Evolutionary conservation across 305 asterid species (phyloP).

Genomic region (Fraxinus sp.): DNA sequence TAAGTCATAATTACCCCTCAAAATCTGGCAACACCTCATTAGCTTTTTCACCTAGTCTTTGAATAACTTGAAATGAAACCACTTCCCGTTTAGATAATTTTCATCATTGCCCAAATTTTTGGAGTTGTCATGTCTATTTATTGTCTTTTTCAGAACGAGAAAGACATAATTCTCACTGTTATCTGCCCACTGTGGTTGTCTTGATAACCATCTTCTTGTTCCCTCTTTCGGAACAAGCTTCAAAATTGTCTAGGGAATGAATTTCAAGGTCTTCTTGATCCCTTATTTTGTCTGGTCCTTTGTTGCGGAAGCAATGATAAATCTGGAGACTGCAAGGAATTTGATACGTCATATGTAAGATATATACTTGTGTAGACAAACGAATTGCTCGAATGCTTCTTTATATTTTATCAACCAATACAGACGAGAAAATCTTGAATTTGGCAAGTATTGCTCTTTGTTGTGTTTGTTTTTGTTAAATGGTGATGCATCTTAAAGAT

Average conservation of each 20-base stretch:
- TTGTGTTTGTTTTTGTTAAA: neutral
- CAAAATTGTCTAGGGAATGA: slow-evolving; percentile 31
- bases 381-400: slow-evolving; percentile 18
- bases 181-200: neutral
- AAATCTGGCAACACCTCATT: slow-evolving; percentile 33
- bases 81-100: slow-evolving; percentile 27
- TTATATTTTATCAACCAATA: slow-evolving; percentile 26
- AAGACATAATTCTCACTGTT: neutral
- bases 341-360: slow-evolving; percentile 30
- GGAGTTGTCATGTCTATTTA: slow-evolving; percentile 36
- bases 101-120: slow-evolving; percentile 37
- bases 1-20: slow-evolving; percentile 38
- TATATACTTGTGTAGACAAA: slow-evolving; percentile 29
- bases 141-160: slow-evolving; percentile 27
- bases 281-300: slow-evolving; percentile 35
- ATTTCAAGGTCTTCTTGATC: slow-evolving; percentile 24
- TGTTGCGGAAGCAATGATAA: slow-evolving; percentile 33
- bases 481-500: slow-evolving; percentile 7
- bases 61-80: slow-evolving; percentile 34
- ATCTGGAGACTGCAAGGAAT: slow-evolving; percentile 26
- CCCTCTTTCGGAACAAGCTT: slow-evolving; percentile 28
- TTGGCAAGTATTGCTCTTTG: slow-evolving; percentile 23
- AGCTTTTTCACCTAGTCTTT: slow-evolving; percentile 38
- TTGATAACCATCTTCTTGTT: neutral
- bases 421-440: slow-evolving; percentile 32